Conservation (phyloP, 108 stramenopile genomes). For the Chaetoceros tenuissimus region DNA sequence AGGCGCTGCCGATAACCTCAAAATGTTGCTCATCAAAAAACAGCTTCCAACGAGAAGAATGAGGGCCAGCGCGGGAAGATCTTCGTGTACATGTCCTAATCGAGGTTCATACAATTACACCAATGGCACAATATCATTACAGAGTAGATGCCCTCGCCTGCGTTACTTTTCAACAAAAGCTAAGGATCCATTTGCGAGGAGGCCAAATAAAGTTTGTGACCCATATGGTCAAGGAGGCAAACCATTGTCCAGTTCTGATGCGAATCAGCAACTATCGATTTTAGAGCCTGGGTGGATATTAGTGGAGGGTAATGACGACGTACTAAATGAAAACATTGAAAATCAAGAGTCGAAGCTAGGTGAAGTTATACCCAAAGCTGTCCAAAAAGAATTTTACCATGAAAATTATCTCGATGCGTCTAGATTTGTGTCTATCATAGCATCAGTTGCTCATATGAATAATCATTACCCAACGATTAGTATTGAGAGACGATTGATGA, state of each 20-base stretch:
- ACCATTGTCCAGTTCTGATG: constrained; percentile 26
- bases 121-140: no score
- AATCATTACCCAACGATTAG: constrained; percentile 39
- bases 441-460: constrained; percentile 45
- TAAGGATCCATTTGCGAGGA: constrained; percentile 53
- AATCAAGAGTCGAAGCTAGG: not conserved
- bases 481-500: constrained; percentile 26
- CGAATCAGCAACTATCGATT: constrained; percentile 13
- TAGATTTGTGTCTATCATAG: constrained; percentile 30
- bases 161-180: constrained; percentile 7
- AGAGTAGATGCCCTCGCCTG: no score
- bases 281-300: constrained; percentile 30
- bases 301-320: constrained; percentile 2
- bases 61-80: no score
- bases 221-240: constrained; percentile 60
- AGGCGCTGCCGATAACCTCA: no score
- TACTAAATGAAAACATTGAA: not conserved
- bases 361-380: constrained; percentile 7
- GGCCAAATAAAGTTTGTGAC: constrained; percentile 49
- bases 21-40: no score
- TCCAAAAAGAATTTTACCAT: constrained; percentile 29
- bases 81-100: no score
- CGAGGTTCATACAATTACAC: no score
- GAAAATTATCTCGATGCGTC: constrained; percentile 31
- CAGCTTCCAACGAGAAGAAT: no score